Evolutionary conservation across 495 filamentous ascomycete species (phyloP).

Genomic region (Lophium mytilinum): DNA sequence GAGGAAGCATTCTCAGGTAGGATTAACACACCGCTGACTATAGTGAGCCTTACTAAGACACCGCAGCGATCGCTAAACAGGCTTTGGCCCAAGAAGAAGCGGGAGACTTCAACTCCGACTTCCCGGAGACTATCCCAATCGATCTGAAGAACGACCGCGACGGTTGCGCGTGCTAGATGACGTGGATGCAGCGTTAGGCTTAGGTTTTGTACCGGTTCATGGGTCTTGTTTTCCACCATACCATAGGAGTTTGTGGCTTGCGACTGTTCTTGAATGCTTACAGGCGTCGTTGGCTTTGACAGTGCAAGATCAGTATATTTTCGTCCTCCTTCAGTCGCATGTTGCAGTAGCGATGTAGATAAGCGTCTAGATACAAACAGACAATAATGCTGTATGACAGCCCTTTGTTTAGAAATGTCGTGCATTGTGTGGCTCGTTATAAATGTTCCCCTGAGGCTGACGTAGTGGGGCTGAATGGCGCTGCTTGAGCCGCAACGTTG

Average conservation of each 20-base stretch:
- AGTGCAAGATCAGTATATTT: background rate
- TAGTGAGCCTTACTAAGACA: constrained; percentile 7
- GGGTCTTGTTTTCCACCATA: background rate
- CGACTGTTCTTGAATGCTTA: background rate
- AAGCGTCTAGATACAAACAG: background rate
- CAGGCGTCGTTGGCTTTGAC: background rate
- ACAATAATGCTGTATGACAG: background rate
- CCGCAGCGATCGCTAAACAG: constrained; percentile 86
- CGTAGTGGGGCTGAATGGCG: too few species aligned
- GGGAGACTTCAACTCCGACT: constrained; percentile 86
- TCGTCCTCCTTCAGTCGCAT: background rate
- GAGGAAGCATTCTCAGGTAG: constrained; percentile 97
- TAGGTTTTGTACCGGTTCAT: background rate
- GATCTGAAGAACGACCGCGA: constrained; percentile 84
- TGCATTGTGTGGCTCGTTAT: too few species aligned
- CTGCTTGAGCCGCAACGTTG: background rate
- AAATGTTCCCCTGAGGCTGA: too few species aligned
- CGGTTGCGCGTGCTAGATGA: constrained; percentile 78
- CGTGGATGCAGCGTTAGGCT: background rate
- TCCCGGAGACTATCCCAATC: constrained; percentile 95
- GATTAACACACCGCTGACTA: constrained; percentile 3
- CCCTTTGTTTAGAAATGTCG: background rate
- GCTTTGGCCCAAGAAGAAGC: constrained; percentile 94
- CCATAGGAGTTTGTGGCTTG: background rate
- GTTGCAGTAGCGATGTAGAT: background rate